phyloP scores from a whole-genome alignment of 2,329 filamentous ascomycete species.

The Berkeleyomyces rouxiae region DNA sequence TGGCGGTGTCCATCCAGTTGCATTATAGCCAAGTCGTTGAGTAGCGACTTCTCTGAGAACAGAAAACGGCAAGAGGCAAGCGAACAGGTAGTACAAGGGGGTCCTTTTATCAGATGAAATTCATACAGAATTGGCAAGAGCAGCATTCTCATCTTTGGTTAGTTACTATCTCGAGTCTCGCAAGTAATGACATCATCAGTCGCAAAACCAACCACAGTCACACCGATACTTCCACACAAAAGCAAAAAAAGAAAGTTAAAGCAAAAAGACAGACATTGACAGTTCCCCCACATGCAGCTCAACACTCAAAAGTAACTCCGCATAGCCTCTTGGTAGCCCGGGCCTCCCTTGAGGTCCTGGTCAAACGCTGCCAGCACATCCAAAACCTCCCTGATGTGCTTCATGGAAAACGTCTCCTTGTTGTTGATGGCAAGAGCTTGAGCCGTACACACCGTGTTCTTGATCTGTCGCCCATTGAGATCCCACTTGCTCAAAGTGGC shows the following conservation, averaged over 20 bases:
- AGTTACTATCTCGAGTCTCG: no score
- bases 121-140: neutral
- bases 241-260: neutral
- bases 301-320: constrained; percentile 47
- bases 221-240: neutral
- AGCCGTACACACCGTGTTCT: constrained; percentile 34
- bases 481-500: constrained; percentile 25
- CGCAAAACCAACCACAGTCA: neutral
- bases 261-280: neutral
- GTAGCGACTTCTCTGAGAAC: neutral
- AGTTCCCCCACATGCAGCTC: neutral
- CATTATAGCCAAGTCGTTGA: no score
- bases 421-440: constrained; percentile 71
- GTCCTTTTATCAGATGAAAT: neutral
- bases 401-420: constrained; percentile 53
- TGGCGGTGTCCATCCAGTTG: no score
- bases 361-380: constrained; percentile 73
- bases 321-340: constrained; percentile 72
- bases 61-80: neutral
- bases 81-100: neutral
- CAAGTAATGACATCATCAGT: no score
- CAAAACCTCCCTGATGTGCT: constrained; percentile 66
- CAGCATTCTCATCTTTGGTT: no score
- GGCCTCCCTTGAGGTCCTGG: constrained; percentile 63
- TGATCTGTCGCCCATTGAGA: constrained; percentile 31